Evolutionary conservation across 2,329 filamentous ascomycete species (phyloP).

Genomic region (Cladophialophora psammophila): DNA sequence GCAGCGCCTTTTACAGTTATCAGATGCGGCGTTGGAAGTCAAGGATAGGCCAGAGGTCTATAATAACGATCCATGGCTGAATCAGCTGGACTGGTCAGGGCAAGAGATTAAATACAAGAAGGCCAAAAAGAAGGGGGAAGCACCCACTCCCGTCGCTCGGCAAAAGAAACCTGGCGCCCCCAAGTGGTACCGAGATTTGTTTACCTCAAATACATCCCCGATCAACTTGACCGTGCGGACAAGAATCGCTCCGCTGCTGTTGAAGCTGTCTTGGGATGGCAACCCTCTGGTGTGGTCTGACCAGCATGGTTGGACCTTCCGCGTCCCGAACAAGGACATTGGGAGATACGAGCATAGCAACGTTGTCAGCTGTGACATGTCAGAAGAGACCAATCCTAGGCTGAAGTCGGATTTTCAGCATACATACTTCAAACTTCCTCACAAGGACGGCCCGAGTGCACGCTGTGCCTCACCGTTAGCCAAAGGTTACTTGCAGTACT

Average conservation of each 20-base stretch:
- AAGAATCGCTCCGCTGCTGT: constrained; percentile 81
- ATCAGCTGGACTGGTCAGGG: constrained; percentile 93
- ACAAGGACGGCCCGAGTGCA: constrained; percentile 89
- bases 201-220: constrained; percentile 68
- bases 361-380: constrained; percentile 77
- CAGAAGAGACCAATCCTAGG: constrained; percentile 71
- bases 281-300: constrained; percentile 93
- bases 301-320: constrained; percentile 90
- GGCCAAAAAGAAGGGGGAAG: constrained; percentile 84
- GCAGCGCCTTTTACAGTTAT: constrained; percentile 74
- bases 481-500: constrained; percentile 88
- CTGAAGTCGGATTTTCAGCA: constrained; percentile 72
- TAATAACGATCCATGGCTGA: constrained; percentile 84
- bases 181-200: constrained; percentile 94
- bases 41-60: constrained; percentile 75
- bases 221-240: constrained; percentile 87
- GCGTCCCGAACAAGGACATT: constrained; percentile 69
- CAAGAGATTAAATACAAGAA: constrained; percentile 93
- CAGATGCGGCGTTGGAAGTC: constrained; percentile 77
- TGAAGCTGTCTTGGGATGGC: constrained; percentile 87
- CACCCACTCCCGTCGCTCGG: constrained; percentile 75
- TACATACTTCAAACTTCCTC: constrained; percentile 89
- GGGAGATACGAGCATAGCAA: constrained; percentile 73
- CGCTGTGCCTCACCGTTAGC: constrained; percentile 87
- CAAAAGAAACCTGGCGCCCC: constrained; percentile 97